Base-by-base conservation (phyloP, 2,329 filamentous ascomycete genomes). In the Pyrenophora seminiperda region DNA sequence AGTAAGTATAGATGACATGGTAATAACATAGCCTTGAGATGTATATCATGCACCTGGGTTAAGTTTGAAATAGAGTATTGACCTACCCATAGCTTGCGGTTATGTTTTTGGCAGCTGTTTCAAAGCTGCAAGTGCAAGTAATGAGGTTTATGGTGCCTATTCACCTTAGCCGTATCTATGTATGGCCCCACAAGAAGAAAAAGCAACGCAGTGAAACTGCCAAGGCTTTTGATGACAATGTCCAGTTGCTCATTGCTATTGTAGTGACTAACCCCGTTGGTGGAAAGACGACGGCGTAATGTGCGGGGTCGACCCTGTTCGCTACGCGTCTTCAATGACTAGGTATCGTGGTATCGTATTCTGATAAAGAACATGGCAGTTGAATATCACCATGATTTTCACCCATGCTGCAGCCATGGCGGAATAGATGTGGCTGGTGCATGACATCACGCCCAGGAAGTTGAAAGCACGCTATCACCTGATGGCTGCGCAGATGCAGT, bases 181-280 rank as follows among this genome's bases (percentile, higher is more conserved):
- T n/a, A n/a, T 37, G 22, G 41, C 15, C 32, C 19, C 15, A 20
- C 14, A 22, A 7, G 14, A 15, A 4, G 15, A 20, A 10, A 27
- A 3, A 14, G 14, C 41, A 31, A 14, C 14, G 9, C 5, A 29
- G 3, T 24, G 32, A 22, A 14, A n/a, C 7, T 6, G 6, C 18
- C 15, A 18, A 29, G 7, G 31, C 7, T 29, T 18, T 37, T 20
- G 32, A 37, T 13, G 19, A 13, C 27, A 3, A 18, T 4, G 31
- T 30, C 22, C 13, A 10, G 14, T 19, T 7, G 15, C 27, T 20
- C n/a, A 34, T 3, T 33, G 14, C 36, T 7, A 9, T 30, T 22
- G 22, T 4, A n/a, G n/a, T n/a, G n/a, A n/a, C n/a, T n/a, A n/a
- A n/a, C n/a, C 62, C 63, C 0, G 62, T 62, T 2, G 58, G 52